Evolutionary conservation across 2,329 filamentous ascomycete genomes (phyloP), one percentile per base, ranked within the genome.

Genomic region (Ceratocystis smalleyi): DNA sequence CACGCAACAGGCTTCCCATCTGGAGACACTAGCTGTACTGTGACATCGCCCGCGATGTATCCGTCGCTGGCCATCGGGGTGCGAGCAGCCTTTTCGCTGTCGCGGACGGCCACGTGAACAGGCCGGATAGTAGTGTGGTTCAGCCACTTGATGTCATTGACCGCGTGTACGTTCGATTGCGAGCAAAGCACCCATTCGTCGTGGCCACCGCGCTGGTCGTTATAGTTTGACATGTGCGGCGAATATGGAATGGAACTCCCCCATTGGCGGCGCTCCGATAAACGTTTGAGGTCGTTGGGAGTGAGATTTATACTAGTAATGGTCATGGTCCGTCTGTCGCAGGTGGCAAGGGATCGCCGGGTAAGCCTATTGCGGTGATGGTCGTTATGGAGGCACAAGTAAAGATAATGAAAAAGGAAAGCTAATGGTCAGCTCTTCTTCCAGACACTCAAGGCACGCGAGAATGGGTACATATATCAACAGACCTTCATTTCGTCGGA

Each of bases 121-220:
- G 54, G 54, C n/a, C 54, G 54, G 6, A 57, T 57, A n/a, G 27
- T 57, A 15, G 22, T 61, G 59, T 43, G 19, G 3, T 47, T 61
- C 35, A 61, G 35, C 59, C 59, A 43, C 59, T 61, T 47, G 59
- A 61, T 61, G 22, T 61, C 59, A 61, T 61, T 43, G 59, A 61
- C 43, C 15, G 59, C 59, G n/a, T 61, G 59, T 6, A 43, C 45
- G 22, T 54, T 54, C 27, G 47, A 54, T 24, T 63, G 32, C 45
- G 27, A 61, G 4, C 59, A 61, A 22, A 61, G 30, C 27, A 57
- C 54, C 54, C 54, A 57, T 57, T 57, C 54, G 54, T 57, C 54
- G 8, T 32, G 54, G 54, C 54, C 54, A 8, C 32, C 54, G 17
- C 27, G 27, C 7, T 27, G 27, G 17, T 57, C 54, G 54, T 35